These are phyloP conservation scores for Monoraphidium neglectum DNA, from an alignment of 139 green algal species.

Conservation along the genomic window DNA sequence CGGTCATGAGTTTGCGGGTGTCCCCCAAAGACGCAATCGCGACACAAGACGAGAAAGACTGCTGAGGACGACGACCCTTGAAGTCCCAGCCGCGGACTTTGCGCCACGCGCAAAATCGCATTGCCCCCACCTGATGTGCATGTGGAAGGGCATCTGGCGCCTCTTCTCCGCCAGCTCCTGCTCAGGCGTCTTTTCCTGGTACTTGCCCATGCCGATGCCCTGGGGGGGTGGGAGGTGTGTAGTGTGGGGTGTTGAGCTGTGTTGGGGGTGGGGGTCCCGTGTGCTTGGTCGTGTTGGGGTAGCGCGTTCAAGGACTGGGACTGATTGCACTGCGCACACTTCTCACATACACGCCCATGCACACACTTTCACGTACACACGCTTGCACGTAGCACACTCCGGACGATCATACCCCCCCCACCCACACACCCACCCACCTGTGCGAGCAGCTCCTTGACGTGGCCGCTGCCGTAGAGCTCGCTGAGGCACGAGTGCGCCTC, in stretches of 20 bases:
- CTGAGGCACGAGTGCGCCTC: slow-evolving; percentile 91
- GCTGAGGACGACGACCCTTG: no score
- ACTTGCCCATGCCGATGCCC: slow-evolving; percentile 71
- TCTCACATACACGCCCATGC: no score
- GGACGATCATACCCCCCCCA: slow-evolving; percentile 39
- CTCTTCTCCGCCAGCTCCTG: slow-evolving; percentile 97
- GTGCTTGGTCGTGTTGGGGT: no score
- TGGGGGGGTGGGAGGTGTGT: slow-evolving; percentile 72
- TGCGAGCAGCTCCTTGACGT: slow-evolving; percentile 98
- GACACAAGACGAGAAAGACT: no score
- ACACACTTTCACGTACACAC: no score
- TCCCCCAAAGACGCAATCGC: no score
- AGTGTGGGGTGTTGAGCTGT: slow-evolving; percentile 53
- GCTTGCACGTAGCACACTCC: slow-evolving; percentile 38
- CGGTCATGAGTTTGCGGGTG: no score
- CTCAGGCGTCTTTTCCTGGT: slow-evolving; percentile 86
- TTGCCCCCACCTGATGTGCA: slow-evolving; percentile 86
- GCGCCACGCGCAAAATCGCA: no score
- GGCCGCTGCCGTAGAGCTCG: slow-evolving; percentile 92
- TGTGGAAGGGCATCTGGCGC: slow-evolving; percentile 99
- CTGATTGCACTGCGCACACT: no score
- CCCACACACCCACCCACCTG: slow-evolving; percentile 53
- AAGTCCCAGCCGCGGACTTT: no score
- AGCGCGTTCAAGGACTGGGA: no score
- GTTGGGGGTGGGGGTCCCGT: no score